Evolutionary conservation across 2,329 filamentous ascomycete genomes (phyloP), one percentile per base, ranked within the genome.

Genomic region (Furcasterigmium furcatum): DNA sequence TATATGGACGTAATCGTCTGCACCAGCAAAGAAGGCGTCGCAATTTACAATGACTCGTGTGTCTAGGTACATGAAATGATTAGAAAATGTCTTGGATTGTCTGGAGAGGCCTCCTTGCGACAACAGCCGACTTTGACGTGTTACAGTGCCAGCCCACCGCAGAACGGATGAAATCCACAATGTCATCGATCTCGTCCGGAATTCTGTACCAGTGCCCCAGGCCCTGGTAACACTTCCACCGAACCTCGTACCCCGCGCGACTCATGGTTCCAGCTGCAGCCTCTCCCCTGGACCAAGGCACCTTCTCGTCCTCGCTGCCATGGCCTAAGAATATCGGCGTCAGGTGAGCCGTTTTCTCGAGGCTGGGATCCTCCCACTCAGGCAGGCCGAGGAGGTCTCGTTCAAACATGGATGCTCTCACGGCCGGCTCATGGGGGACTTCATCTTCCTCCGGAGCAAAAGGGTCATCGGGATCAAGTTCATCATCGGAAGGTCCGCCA

Each of bases 181-280:
- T 64, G 54, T 75, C 70, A 52, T 74, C 67, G 47, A 74, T 67
- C 50, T 73, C 68, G 38, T 76, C 68, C 0, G 71, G 71, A 13
- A 73, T 58, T 47, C 67, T 72, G 49, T 74, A 73, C 70, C 74
- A 76, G 48, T 77, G 73, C 1, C 71, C 72, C 25, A 65, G 58
- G 1, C 52, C 61, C 4, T 56, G 22, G 54, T 77, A 79, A 0
- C 49, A 29, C 44, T 65, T 64, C 65, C 66, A 72, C 10, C 57
- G 44, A 5, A 72, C 66, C 0, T 60, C 19, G 44, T 64, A 66
- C 2, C 60, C 65, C 27, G 63, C 47, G n/a, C 51, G 45, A 9
- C 39, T 24, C 45, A 75, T 48, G 4, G 57, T 60, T 5, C 51
- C 46, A 0, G 50, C 50, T 12, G 66, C 59, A 6, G 49, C 54